Evolutionary conservation across 108 stramenopile genomes (phyloP), one percentile per base, ranked within the genome.

Genomic region (Cyclostephanos tholiformis): DNA sequence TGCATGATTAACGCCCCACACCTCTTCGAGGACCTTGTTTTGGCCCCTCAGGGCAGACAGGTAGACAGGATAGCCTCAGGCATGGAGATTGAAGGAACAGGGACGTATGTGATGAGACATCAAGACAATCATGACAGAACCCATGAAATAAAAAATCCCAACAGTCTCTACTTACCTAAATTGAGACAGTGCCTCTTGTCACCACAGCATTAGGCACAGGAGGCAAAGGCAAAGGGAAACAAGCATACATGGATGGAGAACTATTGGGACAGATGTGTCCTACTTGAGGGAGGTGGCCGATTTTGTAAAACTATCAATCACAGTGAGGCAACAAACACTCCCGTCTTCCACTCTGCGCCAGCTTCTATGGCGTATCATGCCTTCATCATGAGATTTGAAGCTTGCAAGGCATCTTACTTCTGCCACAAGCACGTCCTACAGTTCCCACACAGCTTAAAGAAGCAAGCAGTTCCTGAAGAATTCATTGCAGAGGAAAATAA

Each of bases 191-290:
- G 72, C 38, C 82, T 86, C 23, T 41, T 86, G 10, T 72, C 69
- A 25, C n/a, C n/a, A n/a, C n/a, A n/a, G n/a, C n/a, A n/a, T n/a
- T n/a, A n/a, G n/a, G n/a, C n/a, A n/a, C n/a, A n/a, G n/a, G n/a
- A n/a, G n/a, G n/a, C n/a, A n/a, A n/a, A n/a, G n/a, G n/a, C n/a
- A n/a, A n/a, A n/a, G n/a, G n/a, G n/a, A n/a, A n/a, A n/a, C n/a
- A n/a, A n/a, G n/a, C n/a, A n/a, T n/a, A n/a, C n/a, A n/a, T n/a
- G n/a, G n/a, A n/a, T n/a, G n/a, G n/a, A n/a, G n/a, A n/a, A n/a
- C n/a, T n/a, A n/a, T n/a, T n/a, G 82, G 76, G 4, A 79, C 83
- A 53, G 79, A 86, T 72, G 26, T 23, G 23, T 22, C 26, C 12
- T 57, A 25, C 23, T 23, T 57, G 12, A 7, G 56, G 22, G 6